phyloP scores from a whole-genome alignment of 495 filamentous ascomycete genomes.

The Hyaloscypha finlandica region DNA sequence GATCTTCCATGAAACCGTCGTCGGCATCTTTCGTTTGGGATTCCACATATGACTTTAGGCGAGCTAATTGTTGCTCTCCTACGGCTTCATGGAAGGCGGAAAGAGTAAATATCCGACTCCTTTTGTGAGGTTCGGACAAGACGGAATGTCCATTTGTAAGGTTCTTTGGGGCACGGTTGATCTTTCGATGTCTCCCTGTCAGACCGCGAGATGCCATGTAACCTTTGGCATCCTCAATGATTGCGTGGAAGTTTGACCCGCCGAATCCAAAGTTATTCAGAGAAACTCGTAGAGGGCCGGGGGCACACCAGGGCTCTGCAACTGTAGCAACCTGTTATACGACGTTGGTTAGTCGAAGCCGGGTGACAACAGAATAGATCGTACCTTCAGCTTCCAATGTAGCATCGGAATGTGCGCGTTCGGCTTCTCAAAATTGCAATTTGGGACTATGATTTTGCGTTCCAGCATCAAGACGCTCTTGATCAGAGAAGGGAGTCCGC shows the following conservation, averaged over 20 bases:
- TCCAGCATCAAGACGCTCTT: slow-evolving; percentile 62
- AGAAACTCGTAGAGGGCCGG: slow-evolving; percentile 42
- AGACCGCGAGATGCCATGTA: too few species aligned
- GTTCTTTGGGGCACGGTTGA: too few species aligned
- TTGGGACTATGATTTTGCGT: slow-evolving; percentile 52
- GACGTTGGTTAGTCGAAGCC: too few species aligned
- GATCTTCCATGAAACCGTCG: slow-evolving; percentile 35
- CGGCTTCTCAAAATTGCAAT: slow-evolving; percentile 51
- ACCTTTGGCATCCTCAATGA: slow-evolving; percentile 54
- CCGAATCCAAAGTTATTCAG: slow-evolving; percentile 37
- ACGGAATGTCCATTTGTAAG: too few species aligned
- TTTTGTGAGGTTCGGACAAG: slow-evolving; percentile 17
- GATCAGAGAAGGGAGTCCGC: slow-evolving; percentile 57
- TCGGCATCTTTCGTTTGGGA: slow-evolving; percentile 38
- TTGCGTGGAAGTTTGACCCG: slow-evolving; percentile 59
- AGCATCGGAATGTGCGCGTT: slow-evolving; percentile 49
- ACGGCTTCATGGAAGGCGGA: slow-evolving; percentile 49
- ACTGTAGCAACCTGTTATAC: slow-evolving; percentile 36
- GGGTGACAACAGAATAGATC: too few species aligned
- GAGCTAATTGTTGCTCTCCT: slow-evolving; percentile 41
- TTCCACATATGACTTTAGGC: slow-evolving; percentile 45
- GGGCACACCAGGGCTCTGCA: slow-evolving; percentile 36
- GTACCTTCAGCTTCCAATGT: slow-evolving; percentile 44
- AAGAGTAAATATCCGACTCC: slow-evolving; percentile 48
- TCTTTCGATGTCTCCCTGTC: too few species aligned